A percentile compares a stretch with the other conserved stretches of the same genome.
Conservation (phyloP, 805 yeast species). For the Barnettozyma botsteinii region DNA sequence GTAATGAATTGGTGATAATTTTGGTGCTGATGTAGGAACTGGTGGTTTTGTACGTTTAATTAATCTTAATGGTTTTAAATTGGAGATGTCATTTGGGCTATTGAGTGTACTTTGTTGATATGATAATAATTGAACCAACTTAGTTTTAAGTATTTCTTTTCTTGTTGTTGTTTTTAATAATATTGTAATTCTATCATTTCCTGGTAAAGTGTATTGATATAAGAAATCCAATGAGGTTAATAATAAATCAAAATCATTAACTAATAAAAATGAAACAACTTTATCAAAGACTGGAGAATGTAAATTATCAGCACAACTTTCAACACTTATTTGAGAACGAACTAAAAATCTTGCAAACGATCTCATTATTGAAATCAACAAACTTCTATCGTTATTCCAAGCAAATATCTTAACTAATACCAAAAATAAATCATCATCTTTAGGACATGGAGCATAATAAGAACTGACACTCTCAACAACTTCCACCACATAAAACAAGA, state of each 20-base stretch:
- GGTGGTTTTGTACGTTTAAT: constrained; percentile 55
- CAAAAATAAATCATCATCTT: constrained; percentile 62
- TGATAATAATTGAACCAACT: constrained; percentile 57
- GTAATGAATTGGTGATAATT: constrained; percentile 47
- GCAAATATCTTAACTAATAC: constrained; percentile 47
- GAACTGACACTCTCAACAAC: constrained; percentile 80
- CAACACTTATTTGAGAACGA: constrained; percentile 42
- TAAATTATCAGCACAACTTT: constrained; percentile 45
- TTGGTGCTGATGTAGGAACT: constrained; percentile 63
- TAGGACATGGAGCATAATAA: constrained; percentile 67
- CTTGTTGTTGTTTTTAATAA: constrained; percentile 44
- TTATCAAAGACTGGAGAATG: constrained; percentile 42
- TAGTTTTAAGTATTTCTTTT: constrained; percentile 46
- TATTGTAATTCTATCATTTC: constrained; percentile 47
- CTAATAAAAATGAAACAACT: constrained; percentile 51
- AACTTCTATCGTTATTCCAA: constrained; percentile 57
- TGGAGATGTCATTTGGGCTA: constrained; percentile 26
- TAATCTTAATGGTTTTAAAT: constrained; percentile 30
- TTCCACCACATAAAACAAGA: constrained; percentile 65
- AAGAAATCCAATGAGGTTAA: constrained; percentile 75
- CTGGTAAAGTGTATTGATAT: constrained; percentile 70
- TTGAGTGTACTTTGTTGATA: constrained; percentile 38
- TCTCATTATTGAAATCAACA: constrained; percentile 64
- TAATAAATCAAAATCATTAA: constrained; percentile 64
- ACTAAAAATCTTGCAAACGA: constrained; percentile 76